These are phyloP conservation scores for Paecilomyces variotii DNA, from an alignment of 2,329 filamentous ascomycete genomes.

Conservation along the genomic window DNA sequence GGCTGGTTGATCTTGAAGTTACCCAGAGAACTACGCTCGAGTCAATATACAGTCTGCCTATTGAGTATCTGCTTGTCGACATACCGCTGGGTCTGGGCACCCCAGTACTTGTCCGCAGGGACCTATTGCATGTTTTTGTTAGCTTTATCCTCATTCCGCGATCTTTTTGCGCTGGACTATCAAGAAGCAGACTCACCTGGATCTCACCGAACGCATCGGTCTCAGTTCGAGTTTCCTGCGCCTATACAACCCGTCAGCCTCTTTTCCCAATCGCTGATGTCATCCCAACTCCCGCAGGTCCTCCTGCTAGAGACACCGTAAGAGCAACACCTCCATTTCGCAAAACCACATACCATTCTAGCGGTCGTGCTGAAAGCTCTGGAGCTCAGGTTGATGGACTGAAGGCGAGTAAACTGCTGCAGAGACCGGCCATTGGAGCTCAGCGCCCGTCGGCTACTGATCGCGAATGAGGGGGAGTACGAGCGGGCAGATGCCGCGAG, in stretches of 20 bases:
- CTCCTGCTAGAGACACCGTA: background rate
- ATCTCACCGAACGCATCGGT: slow-evolving; percentile 97
- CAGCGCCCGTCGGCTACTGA: slow-evolving; percentile 19
- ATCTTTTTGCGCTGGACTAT: background rate
- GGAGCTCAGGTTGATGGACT: slow-evolving; percentile 25
- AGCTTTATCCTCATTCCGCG: background rate
- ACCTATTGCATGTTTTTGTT: slow-evolving; percentile 46
- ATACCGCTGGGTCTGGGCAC: slow-evolving; percentile 84
- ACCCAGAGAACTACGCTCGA: slow-evolving; percentile 58
- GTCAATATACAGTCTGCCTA: slow-evolving; percentile 13
- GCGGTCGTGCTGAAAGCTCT: slow-evolving; percentile 29
- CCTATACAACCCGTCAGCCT: slow-evolving; percentile 14
- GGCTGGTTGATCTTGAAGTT: slow-evolving; percentile 99
- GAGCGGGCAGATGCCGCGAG: slow-evolving; percentile 12
- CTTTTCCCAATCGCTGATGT: background rate
- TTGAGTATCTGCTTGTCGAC: slow-evolving; percentile 7
- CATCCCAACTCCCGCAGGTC: background rate
- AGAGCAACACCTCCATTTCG: background rate
- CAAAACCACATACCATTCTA: slow-evolving; percentile 27
- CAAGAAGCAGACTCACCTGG: slow-evolving; percentile 42
- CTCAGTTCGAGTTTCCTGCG: slow-evolving; percentile 63
- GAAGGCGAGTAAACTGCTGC: slow-evolving; percentile 29
- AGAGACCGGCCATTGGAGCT: slow-evolving; percentile 22
- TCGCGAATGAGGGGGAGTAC: slow-evolving; percentile 16
- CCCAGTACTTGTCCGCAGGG: slow-evolving; percentile 91